A percentile compares a stretch with the other conserved stretches of the same genome.
phyloP scores from a whole-genome alignment of 2,329 filamentous ascomycete genomes.

The Penicillium sp. region DNA sequence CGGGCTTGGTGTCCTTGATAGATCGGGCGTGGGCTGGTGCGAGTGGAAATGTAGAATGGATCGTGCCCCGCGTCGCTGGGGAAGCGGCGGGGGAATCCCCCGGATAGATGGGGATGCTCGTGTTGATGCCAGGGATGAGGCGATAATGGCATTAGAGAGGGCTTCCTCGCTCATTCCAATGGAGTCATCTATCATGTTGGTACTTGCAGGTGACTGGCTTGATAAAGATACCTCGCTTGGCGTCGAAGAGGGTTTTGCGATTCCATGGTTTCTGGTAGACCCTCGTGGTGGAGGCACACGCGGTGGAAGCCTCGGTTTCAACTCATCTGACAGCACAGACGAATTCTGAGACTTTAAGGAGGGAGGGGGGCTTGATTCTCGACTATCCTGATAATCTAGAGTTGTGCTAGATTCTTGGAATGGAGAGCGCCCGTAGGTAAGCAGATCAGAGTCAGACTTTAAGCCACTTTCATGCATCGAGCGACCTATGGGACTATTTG shows the following conservation, averaged over 20 bases:
- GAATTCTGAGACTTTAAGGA: conserved; percentile 15
- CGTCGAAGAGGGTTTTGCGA: conserved; percentile 19
- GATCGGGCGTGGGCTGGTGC: conserved; percentile 30
- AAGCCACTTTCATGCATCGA: conserved; percentile 16
- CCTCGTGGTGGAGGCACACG: conserved; percentile 17
- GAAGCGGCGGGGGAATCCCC: conserved; percentile 36
- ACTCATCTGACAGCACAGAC: conserved; percentile 16
- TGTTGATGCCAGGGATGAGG: conserved; percentile 47
- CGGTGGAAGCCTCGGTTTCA: conserved; percentile 28
- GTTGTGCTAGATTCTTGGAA: conserved; percentile 10
- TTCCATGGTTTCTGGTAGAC: conserved; percentile 13
- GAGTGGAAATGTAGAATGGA: conserved; percentile 37
- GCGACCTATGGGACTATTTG: conserved; percentile 5
- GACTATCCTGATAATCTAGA: conserved; percentile 8
- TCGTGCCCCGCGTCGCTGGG: conserved; percentile 37
- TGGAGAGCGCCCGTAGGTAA: conserved; percentile 6
- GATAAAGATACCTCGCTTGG: conserved; percentile 29
- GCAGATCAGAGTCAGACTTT: conserved; percentile 6
- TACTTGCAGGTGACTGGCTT: conserved; percentile 25
- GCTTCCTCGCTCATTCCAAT: conserved; percentile 36
- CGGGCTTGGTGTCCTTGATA: conserved; percentile 36
- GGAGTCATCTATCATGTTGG: conserved; percentile 24
- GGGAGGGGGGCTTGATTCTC: conserved; percentile 12
- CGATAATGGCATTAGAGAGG: conserved; percentile 48
- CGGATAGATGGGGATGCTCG: conserved; percentile 41